Conservation (phyloP, 2,329 filamentous ascomycete genomes). For the Xylariaceae sp. region DNA sequence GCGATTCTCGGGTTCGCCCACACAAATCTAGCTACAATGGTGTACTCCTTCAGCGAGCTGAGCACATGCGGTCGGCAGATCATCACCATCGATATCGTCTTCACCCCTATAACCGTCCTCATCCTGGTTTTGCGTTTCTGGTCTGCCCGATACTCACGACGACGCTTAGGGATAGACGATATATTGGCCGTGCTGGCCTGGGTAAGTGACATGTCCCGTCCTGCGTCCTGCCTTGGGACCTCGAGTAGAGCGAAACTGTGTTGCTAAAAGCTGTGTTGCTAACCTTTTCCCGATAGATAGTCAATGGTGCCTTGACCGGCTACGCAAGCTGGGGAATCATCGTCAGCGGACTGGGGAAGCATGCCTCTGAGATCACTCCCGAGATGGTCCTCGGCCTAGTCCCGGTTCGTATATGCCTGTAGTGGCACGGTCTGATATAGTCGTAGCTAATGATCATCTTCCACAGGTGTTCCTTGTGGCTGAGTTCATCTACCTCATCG, state of each 20-base stretch:
- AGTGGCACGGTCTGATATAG: constrained; percentile 2
- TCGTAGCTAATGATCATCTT: background rate
- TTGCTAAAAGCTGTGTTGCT: background rate
- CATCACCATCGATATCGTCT: constrained; percentile 20
- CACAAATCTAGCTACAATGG: constrained; percentile 1
- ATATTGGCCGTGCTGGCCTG: constrained; percentile 19
- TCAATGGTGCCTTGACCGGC: constrained; percentile 13
- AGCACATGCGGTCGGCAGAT: constrained; percentile 11
- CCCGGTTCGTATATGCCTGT: constrained; percentile 11
- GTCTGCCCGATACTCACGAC: constrained; percentile 18
- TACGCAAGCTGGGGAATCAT: constrained; percentile 21
- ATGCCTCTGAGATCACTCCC: constrained; percentile 11
- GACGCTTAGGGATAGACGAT: constrained; percentile 22
- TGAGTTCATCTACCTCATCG: constrained; percentile 29
- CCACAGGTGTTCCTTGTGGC: constrained; percentile 18
- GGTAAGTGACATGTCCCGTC: constrained; percentile 15
- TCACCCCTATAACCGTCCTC: constrained; percentile 13
- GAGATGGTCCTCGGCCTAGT: constrained; percentile 5
- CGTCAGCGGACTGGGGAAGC: constrained; percentile 24
- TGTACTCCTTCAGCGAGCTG: background rate
- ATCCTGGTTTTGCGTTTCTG: constrained; percentile 23
- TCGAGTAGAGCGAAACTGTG: background rate
- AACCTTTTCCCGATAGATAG: constrained; percentile 8
- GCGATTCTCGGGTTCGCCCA: background rate
- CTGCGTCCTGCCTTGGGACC: no score